Conservation (phyloP, 2,329 filamentous ascomycete species). For the Aspergillus arachidicola region DNA sequence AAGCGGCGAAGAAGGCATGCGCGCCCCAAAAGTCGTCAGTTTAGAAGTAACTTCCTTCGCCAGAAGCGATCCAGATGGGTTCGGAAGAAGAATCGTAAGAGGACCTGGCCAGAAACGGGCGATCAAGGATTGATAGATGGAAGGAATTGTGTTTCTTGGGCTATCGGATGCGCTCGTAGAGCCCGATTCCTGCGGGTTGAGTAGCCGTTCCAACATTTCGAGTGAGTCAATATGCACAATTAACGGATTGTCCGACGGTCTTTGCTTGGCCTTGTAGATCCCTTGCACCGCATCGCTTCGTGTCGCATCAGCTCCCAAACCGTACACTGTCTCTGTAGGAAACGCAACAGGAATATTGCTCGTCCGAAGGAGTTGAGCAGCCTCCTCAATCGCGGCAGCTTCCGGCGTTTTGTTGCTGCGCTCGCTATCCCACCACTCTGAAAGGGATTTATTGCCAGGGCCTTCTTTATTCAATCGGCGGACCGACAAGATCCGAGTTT, state of each 20-base stretch:
- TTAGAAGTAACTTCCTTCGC: conserved; percentile 92
- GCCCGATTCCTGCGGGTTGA: conserved; percentile 46
- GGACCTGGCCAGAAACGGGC: conserved; percentile 91
- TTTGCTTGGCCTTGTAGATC: conserved; percentile 89
- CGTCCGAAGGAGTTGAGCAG: conserved; percentile 66
- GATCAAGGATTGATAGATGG: conserved; percentile 77
- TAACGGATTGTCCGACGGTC: conserved; percentile 91
- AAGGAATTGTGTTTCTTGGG: conserved; percentile 57
- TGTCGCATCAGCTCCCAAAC: conserved; percentile 93
- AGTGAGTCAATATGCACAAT: conserved; percentile 90
- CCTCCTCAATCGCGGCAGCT: conserved; percentile 60
- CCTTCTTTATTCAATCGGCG: conserved; percentile 40
- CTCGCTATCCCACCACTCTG: conserved; percentile 45
- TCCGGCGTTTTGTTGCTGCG: conserved; percentile 45
- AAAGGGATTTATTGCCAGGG: conserved; percentile 35
- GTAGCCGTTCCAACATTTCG: conserved; percentile 68
- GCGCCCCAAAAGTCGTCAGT: conserved; percentile 80
- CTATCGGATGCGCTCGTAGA: conserved; percentile 33
- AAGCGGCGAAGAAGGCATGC: conserved; percentile 85
- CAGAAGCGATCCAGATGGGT: conserved; percentile 68
- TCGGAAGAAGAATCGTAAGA: conserved; percentile 83
- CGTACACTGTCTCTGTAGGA: conserved; percentile 97
- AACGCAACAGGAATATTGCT: conserved; percentile 83
- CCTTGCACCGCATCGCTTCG: conserved; percentile 78
- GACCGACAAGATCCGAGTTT: conserved; percentile 42